A percentile compares a stretch with the other conserved stretches of the same genome.
phyloP scores from a whole-genome alignment of 495 filamentous ascomycete genomes.

The Bacidia rubella region DNA sequence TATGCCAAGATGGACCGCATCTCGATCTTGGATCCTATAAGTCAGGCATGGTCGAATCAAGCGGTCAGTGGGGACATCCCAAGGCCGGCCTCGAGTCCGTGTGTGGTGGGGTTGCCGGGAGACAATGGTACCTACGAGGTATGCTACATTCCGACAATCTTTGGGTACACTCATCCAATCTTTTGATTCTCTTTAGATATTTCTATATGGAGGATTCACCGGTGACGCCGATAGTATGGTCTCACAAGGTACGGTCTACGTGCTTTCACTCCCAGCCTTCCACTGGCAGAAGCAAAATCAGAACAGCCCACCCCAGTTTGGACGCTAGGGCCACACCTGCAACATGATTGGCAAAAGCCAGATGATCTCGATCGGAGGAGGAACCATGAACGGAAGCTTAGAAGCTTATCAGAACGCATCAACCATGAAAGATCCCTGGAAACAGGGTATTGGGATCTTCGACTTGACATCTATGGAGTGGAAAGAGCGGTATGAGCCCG shows the following conservation, averaged over 20 bases:
- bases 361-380: conserved; percentile 26
- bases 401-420: conserved; percentile 14
- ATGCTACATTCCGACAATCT: conserved; percentile 1
- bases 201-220: conserved; percentile 6
- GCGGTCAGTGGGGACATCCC: conserved; percentile 19
- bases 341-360: conserved; percentile 26
- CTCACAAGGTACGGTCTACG: conserved; percentile 21
- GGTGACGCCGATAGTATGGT: conserved; percentile 3
- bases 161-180: conserved; percentile 21
- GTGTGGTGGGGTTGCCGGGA: conserved; percentile 21
- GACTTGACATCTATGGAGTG: conserved; percentile 29
- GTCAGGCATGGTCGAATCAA: conserved; percentile 23
- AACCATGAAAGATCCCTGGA: conserved; percentile 25
- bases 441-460: conserved; percentile 27
- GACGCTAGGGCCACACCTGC: conserved; percentile 22
- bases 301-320: conserved; percentile 1
- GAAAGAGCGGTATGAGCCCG: conserved; percentile 25
- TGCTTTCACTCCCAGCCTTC: conserved; percentile 30
- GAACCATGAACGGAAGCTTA: neutral
- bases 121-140: conserved; percentile 26
- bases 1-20: conserved; percentile 17
- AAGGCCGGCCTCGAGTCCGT: conserved; percentile 12
- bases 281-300: conserved; percentile 23
- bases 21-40: conserved; percentile 26
- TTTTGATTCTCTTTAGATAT: conserved; percentile 2